Percentiles rank a stretch among this genome's conserved stretches.
These are phyloP conservation scores for Fermentozyma sake DNA, from an alignment of 1,139 yeast species.

Conservation along the genomic window DNA sequence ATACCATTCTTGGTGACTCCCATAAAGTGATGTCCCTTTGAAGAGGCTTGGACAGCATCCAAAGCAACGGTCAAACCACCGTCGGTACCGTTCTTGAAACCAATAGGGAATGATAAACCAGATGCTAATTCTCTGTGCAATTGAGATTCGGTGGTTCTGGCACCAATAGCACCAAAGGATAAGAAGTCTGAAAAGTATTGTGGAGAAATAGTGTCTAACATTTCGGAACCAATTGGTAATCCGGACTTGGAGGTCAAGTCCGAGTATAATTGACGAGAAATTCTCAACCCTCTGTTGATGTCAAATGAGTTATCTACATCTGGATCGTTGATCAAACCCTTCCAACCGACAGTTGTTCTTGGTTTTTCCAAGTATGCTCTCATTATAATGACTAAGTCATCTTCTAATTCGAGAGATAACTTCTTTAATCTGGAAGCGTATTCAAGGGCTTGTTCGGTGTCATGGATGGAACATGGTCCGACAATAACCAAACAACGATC, in stretches of 20 bases:
- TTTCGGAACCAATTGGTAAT: constrained; percentile 92
- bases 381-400: constrained; percentile 83
- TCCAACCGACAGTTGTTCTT: constrained; percentile 99
- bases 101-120: constrained; percentile 95
- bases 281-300: constrained; percentile 89
- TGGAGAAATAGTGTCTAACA: constrained; percentile 98
- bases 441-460: constrained; percentile 82
- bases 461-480: constrained; percentile 96
- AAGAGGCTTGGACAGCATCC: constrained; percentile 91
- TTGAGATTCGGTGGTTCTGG: constrained; percentile 97
- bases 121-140: constrained; percentile 96
- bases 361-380: constrained; percentile 98
- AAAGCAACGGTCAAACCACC: constrained; percentile 91
- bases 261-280: constrained; percentile 80
- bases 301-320: constrained; percentile 89
- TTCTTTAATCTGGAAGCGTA: constrained; percentile 71
- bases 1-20: constrained; percentile 96
- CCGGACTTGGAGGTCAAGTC: constrained; percentile 70
- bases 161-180: constrained; percentile 97
- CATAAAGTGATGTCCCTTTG: constrained; percentile 92
- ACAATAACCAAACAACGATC: constrained; percentile 84
- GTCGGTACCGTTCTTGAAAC: constrained; percentile 98
- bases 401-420: constrained; percentile 62
- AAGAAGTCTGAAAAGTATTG: constrained; percentile 89
- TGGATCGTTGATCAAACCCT: constrained; percentile 96